Percentiles rank a stretch among this genome's conserved stretches.
Evolutionary conservation across 2,329 filamentous ascomycete species (phyloP).

Genomic region (Stylonectria norvegica): DNA sequence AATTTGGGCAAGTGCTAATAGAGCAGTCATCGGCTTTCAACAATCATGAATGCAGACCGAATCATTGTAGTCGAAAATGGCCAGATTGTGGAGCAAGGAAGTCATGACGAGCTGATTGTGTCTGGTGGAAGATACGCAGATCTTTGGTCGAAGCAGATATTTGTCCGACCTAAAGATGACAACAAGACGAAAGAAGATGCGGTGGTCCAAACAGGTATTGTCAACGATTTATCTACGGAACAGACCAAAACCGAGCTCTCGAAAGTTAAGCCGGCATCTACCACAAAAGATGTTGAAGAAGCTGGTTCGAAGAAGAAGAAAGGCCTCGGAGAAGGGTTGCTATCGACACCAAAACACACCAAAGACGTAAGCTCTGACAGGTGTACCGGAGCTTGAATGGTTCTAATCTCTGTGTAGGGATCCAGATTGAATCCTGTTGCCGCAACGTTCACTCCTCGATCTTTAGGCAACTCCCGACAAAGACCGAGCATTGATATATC

Average conservation of each 20-base stretch:
- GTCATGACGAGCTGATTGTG: conserved; percentile 55
- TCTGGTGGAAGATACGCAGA: conserved; percentile 60
- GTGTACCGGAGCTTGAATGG: conserved; percentile 30
- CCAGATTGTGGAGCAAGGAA: conserved; percentile 60
- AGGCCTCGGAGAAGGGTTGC: conserved; percentile 21
- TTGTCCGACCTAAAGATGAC: conserved; percentile 47
- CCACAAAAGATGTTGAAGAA: not conserved
- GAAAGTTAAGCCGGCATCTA: conserved; percentile 29
- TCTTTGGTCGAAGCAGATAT: conserved; percentile 63
- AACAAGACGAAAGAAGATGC: conserved; percentile 18
- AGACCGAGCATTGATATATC: conserved; percentile 11
- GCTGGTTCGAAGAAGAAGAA: conserved; percentile 3
- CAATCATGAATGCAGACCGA: conserved; percentile 65
- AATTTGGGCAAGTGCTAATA: too few species aligned
- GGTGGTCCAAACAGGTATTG: conserved; percentile 24
- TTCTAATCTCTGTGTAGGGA: conserved; percentile 46
- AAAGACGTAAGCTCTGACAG: conserved; percentile 50
- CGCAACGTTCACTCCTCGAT: conserved; percentile 51
- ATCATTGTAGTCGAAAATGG: conserved; percentile 65
- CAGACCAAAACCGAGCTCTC: conserved; percentile 33
- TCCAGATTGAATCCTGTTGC: conserved; percentile 55
- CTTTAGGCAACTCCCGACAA: conserved; percentile 16
- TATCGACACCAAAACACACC: conserved; percentile 35
- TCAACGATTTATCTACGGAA: conserved; percentile 38
- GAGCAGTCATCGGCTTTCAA: conserved; percentile 62